Percentiles rank a stretch among this genome's conserved stretches.
These are phyloP conservation scores for Apophysomyces elegans DNA, from an alignment of 371 early-diverging fungal genomes.

Conservation along the genomic window DNA sequence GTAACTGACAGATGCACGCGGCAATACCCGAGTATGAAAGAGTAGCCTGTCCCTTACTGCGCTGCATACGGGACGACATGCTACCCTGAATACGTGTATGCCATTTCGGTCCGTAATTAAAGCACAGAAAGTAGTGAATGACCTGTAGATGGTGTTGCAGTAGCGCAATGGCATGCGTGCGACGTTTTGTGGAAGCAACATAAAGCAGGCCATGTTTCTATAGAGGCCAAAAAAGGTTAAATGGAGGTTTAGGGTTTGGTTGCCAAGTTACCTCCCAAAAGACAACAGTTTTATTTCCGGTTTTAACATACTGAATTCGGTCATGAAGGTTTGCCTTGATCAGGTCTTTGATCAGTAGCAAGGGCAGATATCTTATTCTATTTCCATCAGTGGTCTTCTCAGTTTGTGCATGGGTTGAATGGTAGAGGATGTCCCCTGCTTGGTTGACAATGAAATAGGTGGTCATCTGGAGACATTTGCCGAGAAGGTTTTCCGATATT, in stretches of 20 bases:
- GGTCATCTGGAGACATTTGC: constrained; percentile 30
- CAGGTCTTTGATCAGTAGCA: constrained; percentile 50
- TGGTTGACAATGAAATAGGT: constrained; percentile 45
- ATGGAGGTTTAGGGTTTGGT: not conserved
- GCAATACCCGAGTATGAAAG: constrained; percentile 22
- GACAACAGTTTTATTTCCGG: constrained; percentile 35
- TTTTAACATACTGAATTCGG: constrained; percentile 41
- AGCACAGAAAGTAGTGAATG: constrained; percentile 43
- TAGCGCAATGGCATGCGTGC: constrained; percentile 27
- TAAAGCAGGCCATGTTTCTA: constrained; percentile 39
- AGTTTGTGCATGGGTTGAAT: constrained; percentile 23
- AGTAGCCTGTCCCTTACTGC: constrained; percentile 10
- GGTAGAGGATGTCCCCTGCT: constrained; percentile 44
- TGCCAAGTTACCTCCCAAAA: constrained; percentile 46
- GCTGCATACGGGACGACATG: constrained; percentile 14
- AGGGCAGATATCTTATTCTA: constrained; percentile 45
- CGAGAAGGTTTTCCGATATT: constrained; percentile 1
- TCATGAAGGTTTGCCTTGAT: constrained; percentile 45
- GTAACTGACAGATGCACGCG: constrained; percentile 29
- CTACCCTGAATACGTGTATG: constrained; percentile 29
- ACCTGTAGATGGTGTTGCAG: constrained; percentile 41
- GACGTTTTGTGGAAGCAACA: constrained; percentile 36
- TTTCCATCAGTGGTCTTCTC: constrained; percentile 26
- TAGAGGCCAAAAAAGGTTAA: not conserved
- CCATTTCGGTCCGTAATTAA: constrained; percentile 50